phyloP scores from a whole-genome alignment of 2,329 filamentous ascomycete species.

The Penicillium sp. region DNA sequence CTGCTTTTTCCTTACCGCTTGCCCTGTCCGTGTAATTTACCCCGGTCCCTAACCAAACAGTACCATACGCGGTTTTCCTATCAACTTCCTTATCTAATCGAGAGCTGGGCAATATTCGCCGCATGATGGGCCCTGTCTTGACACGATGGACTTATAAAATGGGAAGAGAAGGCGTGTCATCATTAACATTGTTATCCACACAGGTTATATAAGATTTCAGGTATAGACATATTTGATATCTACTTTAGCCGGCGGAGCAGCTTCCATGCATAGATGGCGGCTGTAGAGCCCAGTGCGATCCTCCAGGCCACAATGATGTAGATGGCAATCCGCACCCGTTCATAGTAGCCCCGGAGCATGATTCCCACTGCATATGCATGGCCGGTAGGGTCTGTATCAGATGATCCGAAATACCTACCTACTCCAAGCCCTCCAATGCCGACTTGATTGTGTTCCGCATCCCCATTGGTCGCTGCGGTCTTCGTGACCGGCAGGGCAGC shows the following conservation, averaged over 20 bases:
- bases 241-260: constrained; percentile 17
- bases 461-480: constrained; percentile 4
- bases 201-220: too few species aligned
- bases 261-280: constrained; percentile 24
- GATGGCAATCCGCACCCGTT: constrained; percentile 33
- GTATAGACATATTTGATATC: not conserved
- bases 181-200: too few species aligned
- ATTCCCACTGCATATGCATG: constrained; percentile 34
- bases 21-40: too few species aligned
- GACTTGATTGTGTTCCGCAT: constrained; percentile 29
- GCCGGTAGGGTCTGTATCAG: constrained; percentile 19
- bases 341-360: constrained; percentile 38
- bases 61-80: too few species aligned
- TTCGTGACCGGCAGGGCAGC: constrained; percentile 24
- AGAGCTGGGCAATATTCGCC: too few species aligned
- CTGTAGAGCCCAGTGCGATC: constrained; percentile 25
- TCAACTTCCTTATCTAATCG: too few species aligned
- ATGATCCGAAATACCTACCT: constrained; percentile 28
- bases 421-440: constrained; percentile 35
- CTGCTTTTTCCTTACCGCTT: too few species aligned
- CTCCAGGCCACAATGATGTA: constrained; percentile 36
- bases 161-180: too few species aligned
- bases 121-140: too few species aligned
- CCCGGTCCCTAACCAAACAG: too few species aligned
- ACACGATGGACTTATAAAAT: too few species aligned